Percentiles rank a stretch among this genome's conserved stretches.
Conservation (phyloP, 192 early-diverging fungal species). For the Bifiguratus adelaidae region DNA sequence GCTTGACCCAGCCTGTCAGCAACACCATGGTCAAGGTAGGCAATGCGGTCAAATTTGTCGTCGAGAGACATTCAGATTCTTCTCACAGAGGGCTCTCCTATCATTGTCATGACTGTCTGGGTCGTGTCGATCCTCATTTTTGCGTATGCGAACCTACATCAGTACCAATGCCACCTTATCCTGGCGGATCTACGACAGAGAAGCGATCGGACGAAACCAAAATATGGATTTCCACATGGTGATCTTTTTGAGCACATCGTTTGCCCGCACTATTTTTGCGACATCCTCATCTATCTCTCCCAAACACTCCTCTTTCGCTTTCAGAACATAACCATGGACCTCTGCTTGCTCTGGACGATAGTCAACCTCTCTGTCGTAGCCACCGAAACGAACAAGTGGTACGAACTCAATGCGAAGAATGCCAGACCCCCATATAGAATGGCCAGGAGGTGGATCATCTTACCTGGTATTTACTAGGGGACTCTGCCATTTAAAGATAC, state of each 20-base stretch:
- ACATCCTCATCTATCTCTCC: slow-evolving; percentile 57
- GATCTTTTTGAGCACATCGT: slow-evolving; percentile 55
- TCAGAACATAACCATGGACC: slow-evolving; percentile 9
- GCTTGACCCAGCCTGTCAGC: no score
- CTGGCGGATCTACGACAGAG: slow-evolving; percentile 53
- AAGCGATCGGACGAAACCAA: background rate
- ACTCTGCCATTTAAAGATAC: no score
- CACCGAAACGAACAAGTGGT: slow-evolving; percentile 60
- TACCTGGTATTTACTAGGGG: slow-evolving; percentile 20
- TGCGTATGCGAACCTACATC: slow-evolving; percentile 49
- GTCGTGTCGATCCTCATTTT: no score
- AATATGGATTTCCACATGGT: slow-evolving; percentile 50
- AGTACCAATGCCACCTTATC: slow-evolving; percentile 51
- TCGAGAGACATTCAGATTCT: background rate
- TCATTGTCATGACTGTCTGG: slow-evolving; percentile 21
- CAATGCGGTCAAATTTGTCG: slow-evolving; percentile 18
- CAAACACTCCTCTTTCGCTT: slow-evolving; percentile 38
- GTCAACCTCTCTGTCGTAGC: slow-evolving; percentile 54
- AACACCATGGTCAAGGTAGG: no score
- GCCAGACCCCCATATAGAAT: slow-evolving; percentile 4
- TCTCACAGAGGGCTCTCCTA: background rate
- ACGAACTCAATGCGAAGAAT: slow-evolving; percentile 31
- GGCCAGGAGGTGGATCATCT: slow-evolving; percentile 11
- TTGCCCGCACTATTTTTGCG: slow-evolving; percentile 60
- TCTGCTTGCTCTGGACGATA: slow-evolving; percentile 45